Percentiles rank a stretch among this genome's conserved stretches.
phyloP scores from a whole-genome alignment of 2,329 filamentous ascomycete genomes.

The Trichoderma sp. region DNA sequence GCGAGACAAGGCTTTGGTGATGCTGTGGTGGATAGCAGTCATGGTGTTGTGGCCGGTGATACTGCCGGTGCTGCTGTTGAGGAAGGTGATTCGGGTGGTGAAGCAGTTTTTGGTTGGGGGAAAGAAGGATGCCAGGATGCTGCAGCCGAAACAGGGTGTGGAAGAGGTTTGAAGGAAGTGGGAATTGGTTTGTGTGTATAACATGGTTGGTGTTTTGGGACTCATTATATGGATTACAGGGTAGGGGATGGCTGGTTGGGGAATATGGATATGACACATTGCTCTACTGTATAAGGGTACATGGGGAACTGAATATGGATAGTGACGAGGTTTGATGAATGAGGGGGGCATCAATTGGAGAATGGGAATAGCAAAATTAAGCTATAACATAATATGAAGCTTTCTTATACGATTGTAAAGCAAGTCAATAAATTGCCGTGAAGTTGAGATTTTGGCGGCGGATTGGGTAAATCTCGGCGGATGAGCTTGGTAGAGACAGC shows the following conservation, averaged over 20 bases:
- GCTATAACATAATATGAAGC: not conserved
- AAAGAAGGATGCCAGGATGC: not conserved
- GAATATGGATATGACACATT: not conserved
- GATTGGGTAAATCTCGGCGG: not conserved
- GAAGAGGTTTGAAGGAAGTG: not conserved
- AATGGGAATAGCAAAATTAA: not conserved
- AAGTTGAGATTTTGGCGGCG: not conserved
- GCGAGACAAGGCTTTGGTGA: constrained; percentile 26
- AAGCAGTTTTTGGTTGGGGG: not conserved
- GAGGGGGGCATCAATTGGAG: not conserved
- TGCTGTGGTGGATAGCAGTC: constrained; percentile 31
- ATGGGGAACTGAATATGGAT: not conserved
- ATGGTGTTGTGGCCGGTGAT: constrained; percentile 54
- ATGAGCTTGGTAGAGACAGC: not conserved
- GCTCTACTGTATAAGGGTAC: not conserved
- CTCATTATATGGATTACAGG: not conserved
- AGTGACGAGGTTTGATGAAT: not conserved
- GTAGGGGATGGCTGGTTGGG: not conserved
- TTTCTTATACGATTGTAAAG: not conserved
- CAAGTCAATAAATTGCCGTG: not conserved
- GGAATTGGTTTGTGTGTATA: not conserved
- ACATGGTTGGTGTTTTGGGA: not conserved
- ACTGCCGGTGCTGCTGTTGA: constrained; percentile 52
- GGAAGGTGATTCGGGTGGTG: not conserved
- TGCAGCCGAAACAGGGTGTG: not conserved